Evolutionary conservation across 225 moss, liverwort and hornwort species (phyloP).

Genomic region (Marchantia paleacea): DNA sequence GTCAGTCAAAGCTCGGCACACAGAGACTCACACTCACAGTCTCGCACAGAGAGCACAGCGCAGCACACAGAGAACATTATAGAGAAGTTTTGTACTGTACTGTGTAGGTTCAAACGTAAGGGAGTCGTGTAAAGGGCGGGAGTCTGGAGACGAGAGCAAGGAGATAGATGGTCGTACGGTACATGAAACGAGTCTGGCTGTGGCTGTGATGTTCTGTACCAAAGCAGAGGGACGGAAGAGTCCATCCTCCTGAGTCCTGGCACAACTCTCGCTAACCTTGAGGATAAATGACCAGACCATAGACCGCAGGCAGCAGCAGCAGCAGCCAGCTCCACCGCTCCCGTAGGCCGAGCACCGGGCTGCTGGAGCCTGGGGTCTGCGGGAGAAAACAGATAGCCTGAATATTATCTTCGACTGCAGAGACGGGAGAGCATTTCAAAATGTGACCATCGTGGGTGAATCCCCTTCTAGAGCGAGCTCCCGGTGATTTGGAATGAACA

Average conservation of each 20-base stretch:
- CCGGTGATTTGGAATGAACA: not conserved
- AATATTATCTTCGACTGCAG: too few relatives aligned
- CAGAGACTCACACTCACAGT: not conserved
- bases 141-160: not conserved
- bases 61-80: not conserved
- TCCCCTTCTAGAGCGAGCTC: too few relatives aligned
- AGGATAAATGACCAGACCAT: not conserved
- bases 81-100: conserved; percentile 1
- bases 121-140: conserved; percentile 10
- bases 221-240: not conserved
- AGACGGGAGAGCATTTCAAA: too few relatives aligned
- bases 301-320: not conserved
- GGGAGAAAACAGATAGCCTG: too few relatives aligned
- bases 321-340: not conserved
- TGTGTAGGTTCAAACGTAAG: not conserved
- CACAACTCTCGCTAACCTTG: not conserved
- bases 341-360: too few relatives aligned
- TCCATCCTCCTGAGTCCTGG: not conserved
- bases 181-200: not conserved
- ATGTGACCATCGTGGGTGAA: too few relatives aligned
- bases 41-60: not conserved
- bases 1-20: conserved; percentile 1
- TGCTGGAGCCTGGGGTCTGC: too few relatives aligned
- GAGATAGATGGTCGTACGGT: not conserved
- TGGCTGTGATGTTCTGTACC: not conserved